Evolutionary conservation across 352 stramenopile genomes (phyloP), one percentile per base, ranked within the genome.

Genomic region (Phytopythium mirpurense): DNA sequence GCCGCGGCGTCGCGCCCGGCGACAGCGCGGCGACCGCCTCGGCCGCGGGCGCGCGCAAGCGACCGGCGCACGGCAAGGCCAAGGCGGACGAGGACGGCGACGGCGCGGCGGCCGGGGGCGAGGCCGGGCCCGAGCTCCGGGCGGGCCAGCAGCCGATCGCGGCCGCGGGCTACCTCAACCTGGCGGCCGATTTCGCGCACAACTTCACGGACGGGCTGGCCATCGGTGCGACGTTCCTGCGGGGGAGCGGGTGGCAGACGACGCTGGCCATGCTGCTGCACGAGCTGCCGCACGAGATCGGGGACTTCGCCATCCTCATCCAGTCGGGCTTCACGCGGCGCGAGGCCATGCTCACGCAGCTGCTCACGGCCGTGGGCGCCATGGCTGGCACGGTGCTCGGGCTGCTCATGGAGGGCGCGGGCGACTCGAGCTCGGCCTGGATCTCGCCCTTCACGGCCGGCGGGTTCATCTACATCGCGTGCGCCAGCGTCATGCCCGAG

Each of bases 191-290:
- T 58, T 88, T 93, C 37, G 73, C 90, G 49, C 90, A 97, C 64
- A 97, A 96, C 65, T 98, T 98, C 56, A 97, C 91, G 10, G 91
- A 98, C 63, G 91, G 91, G 3, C 72, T 98, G 35, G 90, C 90
- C 5, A 97, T 98, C 67, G 92, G 92, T 38, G 88, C 90, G 21
- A 95, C 87, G 18, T 97, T 96, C 73, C 55, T 84, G 46, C 74
- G 70, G 19, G 80, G 69, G 43, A 94, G 61, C 60, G 87, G 69
- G 44, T 93, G 70, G 86, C 83, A 80, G 51, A 96, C 88, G 29
- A 93, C 87, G 19, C 43, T 96, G 32, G 84, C 86, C 5, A 95
- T 96, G 72, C 62, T 97, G 37, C 70, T 96, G 32, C 90, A 97
- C 56, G 90, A 97, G 62, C 58, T 97, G 54, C 90, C 90, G 29